Base-by-base conservation (phyloP, 768 basidiomycete genomes). In the Tricholoma sp. region DNA sequence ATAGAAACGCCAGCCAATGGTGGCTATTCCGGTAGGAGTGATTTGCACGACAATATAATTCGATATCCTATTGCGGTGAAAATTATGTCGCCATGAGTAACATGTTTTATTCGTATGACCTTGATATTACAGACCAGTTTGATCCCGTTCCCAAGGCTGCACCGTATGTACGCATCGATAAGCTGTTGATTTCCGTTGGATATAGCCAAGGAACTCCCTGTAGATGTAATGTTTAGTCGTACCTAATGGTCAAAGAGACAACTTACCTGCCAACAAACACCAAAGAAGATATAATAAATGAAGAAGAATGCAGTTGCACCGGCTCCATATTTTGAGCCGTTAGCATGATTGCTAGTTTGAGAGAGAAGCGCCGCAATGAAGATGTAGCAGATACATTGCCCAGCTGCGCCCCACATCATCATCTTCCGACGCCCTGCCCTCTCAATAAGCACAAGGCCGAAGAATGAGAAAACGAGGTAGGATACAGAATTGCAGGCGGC, bases 391-490 rank as follows among this genome's bases (percentile, higher is more conserved):
- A 78, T 59, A 55, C 73, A 75, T 64, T 79, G 79, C 28, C 78
- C 78, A 3, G 74, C 75, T 10, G 80, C 80, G 36, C 79, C 79
- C 73, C 75, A 80, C 72, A 81, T 79, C 77, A 81, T 78, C 28
- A 81, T 63, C 58, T 77, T 78, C 29, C 79, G 71, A 33, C 80
- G 69, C 4, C 80, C 80, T 0, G 74, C 76, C 42, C 68, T 75
- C 56, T 81, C 80, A 56, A 80, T 80, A 32, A 80, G 69, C 17
- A 74, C 57, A 31, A 80, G 65, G 2, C 79, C 78, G 2, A 67
- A 63, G 62, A 80, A 80, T 2, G 79, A 76, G 60, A 80, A 80
- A 13, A 75, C 13, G 29, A 81, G 72, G 61, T 80, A 81, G 1
- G 77, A 78, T 32, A 79, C 70, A 20, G 79, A 80, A 61, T 81